Evolutionary conservation across 352 stramenopile genomes (phyloP).

Genomic region (Lagenidium giganteum): DNA sequence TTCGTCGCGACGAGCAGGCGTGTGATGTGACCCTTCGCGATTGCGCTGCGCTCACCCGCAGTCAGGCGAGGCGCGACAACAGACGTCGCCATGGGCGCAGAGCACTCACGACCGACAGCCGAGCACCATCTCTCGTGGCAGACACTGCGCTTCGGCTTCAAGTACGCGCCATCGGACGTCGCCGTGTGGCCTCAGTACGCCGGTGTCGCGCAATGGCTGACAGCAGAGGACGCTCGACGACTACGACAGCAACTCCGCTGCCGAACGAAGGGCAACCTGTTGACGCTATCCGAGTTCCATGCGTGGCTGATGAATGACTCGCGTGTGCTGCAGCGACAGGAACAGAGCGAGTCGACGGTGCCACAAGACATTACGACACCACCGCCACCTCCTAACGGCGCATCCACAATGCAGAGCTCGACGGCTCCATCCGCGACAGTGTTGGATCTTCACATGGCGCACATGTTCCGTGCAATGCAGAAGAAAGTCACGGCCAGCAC

Average conservation of each 20-base stretch:
- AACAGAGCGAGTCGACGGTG: constrained; percentile 2
- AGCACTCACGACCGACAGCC: constrained; percentile 21
- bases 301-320: constrained; percentile 28
- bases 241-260: constrained; percentile 26
- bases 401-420: not conserved
- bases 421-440: constrained; percentile 16
- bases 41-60: too few species aligned
- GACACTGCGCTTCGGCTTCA: constrained; percentile 33
- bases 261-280: constrained; percentile 24
- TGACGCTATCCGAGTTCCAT: constrained; percentile 42
- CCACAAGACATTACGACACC: constrained; percentile 47
- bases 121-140: constrained; percentile 10
- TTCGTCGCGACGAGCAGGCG: too few species aligned
- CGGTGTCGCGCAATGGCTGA: constrained; percentile 63
- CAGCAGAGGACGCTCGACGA: constrained; percentile 31
- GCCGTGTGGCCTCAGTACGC: constrained; percentile 54
- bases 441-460: constrained; percentile 47
- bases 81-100: constrained; percentile 29
- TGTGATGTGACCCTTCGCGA: too few species aligned
- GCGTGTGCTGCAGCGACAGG: too few species aligned
- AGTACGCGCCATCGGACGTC: constrained; percentile 47
- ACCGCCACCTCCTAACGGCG: constrained; percentile 10
- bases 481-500: too few species aligned
- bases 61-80: too few species aligned
- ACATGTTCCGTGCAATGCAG: constrained; percentile 66